These are phyloP conservation scores for Cryptococcus neoformans DNA, from an alignment of 1,284 basidiomycete genomes.

Conservation along the genomic window DNA sequence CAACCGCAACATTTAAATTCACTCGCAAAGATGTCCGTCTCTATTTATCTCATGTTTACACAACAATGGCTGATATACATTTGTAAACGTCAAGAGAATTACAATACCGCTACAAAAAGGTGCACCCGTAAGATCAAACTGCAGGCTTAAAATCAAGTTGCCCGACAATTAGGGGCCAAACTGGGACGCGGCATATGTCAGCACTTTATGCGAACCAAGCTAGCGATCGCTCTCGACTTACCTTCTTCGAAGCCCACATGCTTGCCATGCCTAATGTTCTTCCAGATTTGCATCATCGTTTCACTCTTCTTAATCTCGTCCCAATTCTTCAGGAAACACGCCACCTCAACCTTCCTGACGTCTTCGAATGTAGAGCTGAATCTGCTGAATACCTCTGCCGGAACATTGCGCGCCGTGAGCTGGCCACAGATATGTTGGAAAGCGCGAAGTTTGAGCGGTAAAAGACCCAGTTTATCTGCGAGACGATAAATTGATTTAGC, in stretches of 20 bases:
- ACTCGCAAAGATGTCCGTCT: neutral
- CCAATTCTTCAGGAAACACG: slow-evolving; percentile 78
- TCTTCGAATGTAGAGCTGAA: slow-evolving; percentile 79
- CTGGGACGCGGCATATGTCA: slow-evolving; percentile 7
- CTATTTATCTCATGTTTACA: neutral
- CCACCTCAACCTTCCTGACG: slow-evolving; percentile 73
- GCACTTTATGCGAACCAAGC: neutral
- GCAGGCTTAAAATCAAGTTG: slow-evolving; percentile 30
- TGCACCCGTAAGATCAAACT: neutral
- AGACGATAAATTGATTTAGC: slow-evolving; percentile 84
- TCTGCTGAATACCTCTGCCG: slow-evolving; percentile 79
- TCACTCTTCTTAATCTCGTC: slow-evolving; percentile 71
- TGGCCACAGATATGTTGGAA: slow-evolving; percentile 69
- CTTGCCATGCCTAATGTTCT: slow-evolving; percentile 70
- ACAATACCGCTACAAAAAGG: neutral
- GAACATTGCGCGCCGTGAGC: slow-evolving; percentile 73
- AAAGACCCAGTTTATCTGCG: slow-evolving; percentile 62
- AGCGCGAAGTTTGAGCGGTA: slow-evolving; percentile 40
- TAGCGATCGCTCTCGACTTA: slow-evolving; percentile 21
- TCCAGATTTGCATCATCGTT: slow-evolving; percentile 78
- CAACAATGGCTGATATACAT: too few species aligned
- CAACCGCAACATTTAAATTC: neutral
- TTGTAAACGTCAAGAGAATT: too few species aligned
- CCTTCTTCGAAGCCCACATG: slow-evolving; percentile 68
- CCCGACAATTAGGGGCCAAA: slow-evolving; percentile 31